Conservation (phyloP, 2,329 filamentous ascomycete genomes). For the Claviceps sp. region DNA sequence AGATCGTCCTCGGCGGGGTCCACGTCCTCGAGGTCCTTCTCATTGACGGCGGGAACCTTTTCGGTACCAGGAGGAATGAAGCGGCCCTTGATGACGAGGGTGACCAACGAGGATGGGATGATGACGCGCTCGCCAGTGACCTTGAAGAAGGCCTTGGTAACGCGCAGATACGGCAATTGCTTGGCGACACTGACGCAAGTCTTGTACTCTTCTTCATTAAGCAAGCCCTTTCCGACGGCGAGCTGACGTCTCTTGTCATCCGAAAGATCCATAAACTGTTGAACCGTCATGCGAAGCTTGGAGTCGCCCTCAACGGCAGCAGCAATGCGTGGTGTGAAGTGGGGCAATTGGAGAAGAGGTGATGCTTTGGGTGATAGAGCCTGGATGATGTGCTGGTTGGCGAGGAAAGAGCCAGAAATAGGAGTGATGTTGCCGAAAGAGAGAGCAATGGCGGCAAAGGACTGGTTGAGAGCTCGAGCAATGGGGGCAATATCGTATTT, state of each 20-base stretch:
- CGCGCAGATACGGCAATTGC: slow-evolving; percentile 69
- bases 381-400: slow-evolving; percentile 80
- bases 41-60: slow-evolving; percentile 60
- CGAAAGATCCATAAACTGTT: slow-evolving; percentile 78
- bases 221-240: slow-evolving; percentile 54
- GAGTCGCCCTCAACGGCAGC: slow-evolving; percentile 60
- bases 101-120: slow-evolving; percentile 82
- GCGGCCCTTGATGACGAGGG: slow-evolving; percentile 87
- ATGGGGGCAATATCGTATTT: slow-evolving; percentile 86
- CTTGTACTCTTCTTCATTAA: slow-evolving; percentile 65
- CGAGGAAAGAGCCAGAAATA: slow-evolving; percentile 67
- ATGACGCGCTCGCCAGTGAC: slow-evolving; percentile 89
- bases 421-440: slow-evolving; percentile 76
- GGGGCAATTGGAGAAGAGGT: slow-evolving; percentile 80
- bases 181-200: slow-evolving; percentile 63
- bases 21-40: slow-evolving; percentile 73
- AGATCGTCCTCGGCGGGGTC: slow-evolving; percentile 89
- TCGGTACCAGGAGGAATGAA: slow-evolving; percentile 78
- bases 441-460: slow-evolving; percentile 75
- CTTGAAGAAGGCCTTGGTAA: slow-evolving; percentile 96
- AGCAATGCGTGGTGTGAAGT: slow-evolving; percentile 59
- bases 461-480: slow-evolving; percentile 71
- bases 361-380: slow-evolving; percentile 72
- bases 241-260: slow-evolving; percentile 60
- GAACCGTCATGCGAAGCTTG: slow-evolving; percentile 63